These are phyloP conservation scores for Vigna mungo DNA, from an alignment of 306 rosid species.

Conservation along the genomic window DNA sequence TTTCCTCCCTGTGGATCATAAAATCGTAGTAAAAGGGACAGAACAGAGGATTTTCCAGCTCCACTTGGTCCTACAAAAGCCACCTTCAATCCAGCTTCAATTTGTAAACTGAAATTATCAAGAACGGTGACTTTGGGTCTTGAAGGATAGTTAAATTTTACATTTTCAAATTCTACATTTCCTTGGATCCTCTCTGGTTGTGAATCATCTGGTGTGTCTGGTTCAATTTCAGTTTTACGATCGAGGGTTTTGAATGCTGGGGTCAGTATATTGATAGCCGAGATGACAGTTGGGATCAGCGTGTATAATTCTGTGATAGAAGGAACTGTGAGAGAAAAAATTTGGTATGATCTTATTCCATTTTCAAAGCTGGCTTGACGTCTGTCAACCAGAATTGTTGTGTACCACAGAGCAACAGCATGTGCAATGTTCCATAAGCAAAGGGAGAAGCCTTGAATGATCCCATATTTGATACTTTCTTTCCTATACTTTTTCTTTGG, in stretches of 20 bases:
- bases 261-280: conserved; percentile 76
- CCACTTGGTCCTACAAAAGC: conserved; percentile 92
- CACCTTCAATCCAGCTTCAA: conserved; percentile 71
- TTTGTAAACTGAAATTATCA: conserved; percentile 70
- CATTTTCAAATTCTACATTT: conserved; percentile 62
- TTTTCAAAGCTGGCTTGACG: conserved; percentile 67
- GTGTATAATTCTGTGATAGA: conserved; percentile 93
- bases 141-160: conserved; percentile 70
- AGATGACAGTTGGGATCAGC: conserved; percentile 77
- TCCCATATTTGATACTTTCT: conserved; percentile 77
- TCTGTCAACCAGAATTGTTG: conserved; percentile 67
- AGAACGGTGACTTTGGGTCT: conserved; percentile 74
- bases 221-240: conserved; percentile 71
- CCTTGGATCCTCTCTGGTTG: conserved; percentile 61
- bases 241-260: conserved; percentile 88
- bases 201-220: conserved; percentile 62
- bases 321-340: conserved; percentile 93
- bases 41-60: conserved; percentile 81
- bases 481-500: conserved; percentile 71
- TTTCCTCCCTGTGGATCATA: conserved; percentile 74
- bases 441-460: conserved; percentile 82
- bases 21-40: conserved; percentile 80
- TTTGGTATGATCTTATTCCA: conserved; percentile 87
- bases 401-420: conserved; percentile 92
- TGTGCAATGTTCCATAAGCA: conserved; percentile 95